Evolutionary conservation across 257 asterid species (phyloP), one percentile per base, ranked within the genome.

Genomic region (Cynanchum wilfordii): DNA sequence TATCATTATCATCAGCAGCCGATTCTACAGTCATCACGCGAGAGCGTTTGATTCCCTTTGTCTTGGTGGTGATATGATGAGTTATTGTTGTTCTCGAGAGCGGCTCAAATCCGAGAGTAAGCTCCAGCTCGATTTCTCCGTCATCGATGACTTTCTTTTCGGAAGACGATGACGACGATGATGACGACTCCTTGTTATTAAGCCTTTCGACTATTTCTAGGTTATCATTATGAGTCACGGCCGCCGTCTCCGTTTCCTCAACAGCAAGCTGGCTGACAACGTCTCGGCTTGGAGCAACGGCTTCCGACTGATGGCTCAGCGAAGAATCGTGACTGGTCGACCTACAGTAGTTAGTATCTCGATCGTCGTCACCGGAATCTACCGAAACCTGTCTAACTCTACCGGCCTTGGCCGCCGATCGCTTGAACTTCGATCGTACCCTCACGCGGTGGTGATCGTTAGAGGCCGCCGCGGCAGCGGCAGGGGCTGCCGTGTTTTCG

Each of bases 251-350:
- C 9, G 71, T 82, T 9, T 42, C 47, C 0, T 7, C 47, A 7
- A 8, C 47, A 42, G 86, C 78, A 0, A 36, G 84, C 79, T 81
- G 74, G 79, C 87, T 85, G 69, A 68, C 85, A 9, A 51, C 64
- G 38, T 70, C 78, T 57, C 74, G 71, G 75, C 79, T 77, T 45
- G 51, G 72, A 62, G 55, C 80, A 1, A 44, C 85, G 74, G 74
- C 40, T 73, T 68, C 87, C 4, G 92, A 87, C 78, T 89, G 94
- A 73, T 91, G 97, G 79, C 96, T 87, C 79, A 91, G 67, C 0
- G 93, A 83, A 58, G 97, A 89, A 71, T 84, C 91, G 19, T 87
- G 96, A 74, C 97, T 89, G 27, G 87, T 83, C 4, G 96, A 87
- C 80, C 94, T 66, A 33, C 38, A 33, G 5, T 33, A 33, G 38